phyloP scores from a whole-genome alignment of 768 basidiomycete genomes.

The Trametes cingulata region DNA sequence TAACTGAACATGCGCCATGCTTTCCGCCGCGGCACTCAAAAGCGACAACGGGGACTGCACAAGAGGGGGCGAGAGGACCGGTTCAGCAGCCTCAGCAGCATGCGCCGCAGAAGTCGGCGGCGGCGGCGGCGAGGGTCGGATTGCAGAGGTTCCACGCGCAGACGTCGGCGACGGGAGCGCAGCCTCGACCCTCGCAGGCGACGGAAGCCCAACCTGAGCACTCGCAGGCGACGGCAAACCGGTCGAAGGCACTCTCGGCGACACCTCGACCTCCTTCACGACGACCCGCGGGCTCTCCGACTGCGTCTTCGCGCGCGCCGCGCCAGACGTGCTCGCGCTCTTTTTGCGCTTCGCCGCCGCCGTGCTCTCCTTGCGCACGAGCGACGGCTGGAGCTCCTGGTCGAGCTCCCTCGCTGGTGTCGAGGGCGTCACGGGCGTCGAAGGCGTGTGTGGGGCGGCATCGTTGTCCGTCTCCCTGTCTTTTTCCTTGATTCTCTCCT shows the following conservation, averaged over 20 bases:
- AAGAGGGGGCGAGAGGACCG: background rate
- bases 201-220: background rate
- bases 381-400: slow-evolving; percentile 6
- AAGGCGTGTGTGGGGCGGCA: background rate
- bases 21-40: background rate
- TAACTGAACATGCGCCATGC: background rate
- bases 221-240: background rate
- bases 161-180: background rate
- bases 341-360: slow-evolving; percentile 1
- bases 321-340: background rate
- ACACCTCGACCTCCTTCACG: background rate
- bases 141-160: background rate
- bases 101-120: background rate
- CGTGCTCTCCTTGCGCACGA: slow-evolving; percentile 6
- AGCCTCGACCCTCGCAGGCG: background rate
- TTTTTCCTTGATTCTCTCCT: slow-evolving; percentile 5
- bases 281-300: background rate
- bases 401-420: background rate
- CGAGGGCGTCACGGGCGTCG: background rate
- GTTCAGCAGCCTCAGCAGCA: background rate
- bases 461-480: background rate
- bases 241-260: background rate
- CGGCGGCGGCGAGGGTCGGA: background rate
- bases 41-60: background rate
- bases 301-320: background rate